Evolutionary conservation across 371 early-diverging fungal species (phyloP).

Genomic region (Mucor sp.): DNA sequence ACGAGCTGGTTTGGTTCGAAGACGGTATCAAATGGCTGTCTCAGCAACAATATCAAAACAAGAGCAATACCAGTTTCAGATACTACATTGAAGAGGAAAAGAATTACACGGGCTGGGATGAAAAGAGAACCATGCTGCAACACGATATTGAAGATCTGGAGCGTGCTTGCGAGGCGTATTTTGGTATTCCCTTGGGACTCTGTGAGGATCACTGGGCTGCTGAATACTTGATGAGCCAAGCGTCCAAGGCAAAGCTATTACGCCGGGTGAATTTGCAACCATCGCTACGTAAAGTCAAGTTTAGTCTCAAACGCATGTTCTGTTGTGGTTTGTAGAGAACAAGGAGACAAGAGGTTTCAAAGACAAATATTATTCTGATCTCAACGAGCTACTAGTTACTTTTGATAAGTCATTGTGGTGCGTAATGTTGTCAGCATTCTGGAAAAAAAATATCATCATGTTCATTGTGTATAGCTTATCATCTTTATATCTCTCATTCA

Average conservation of each 20-base stretch:
- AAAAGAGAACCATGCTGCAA: neutral
- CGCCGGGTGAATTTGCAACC: slow-evolving; percentile 3
- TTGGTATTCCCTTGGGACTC: slow-evolving; percentile 20
- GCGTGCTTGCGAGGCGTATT: slow-evolving; percentile 27
- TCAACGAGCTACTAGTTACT: neutral
- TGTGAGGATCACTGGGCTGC: slow-evolving; percentile 30
- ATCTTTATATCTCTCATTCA: neutral
- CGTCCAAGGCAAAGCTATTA: slow-evolving; percentile 11
- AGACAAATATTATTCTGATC: neutral
- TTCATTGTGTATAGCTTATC: slow-evolving; percentile 1
- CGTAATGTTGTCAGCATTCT: neutral
- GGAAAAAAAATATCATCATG: neutral
- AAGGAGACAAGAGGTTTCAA: neutral
- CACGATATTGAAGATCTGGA: slow-evolving; percentile 20
- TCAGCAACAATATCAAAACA: slow-evolving; percentile 21
- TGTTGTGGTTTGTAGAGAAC: slow-evolving; percentile 2
- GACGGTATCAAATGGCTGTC: slow-evolving; percentile 27
- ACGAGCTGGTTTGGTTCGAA: slow-evolving; percentile 24
- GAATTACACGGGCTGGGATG: slow-evolving; percentile 4
- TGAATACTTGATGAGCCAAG: slow-evolving; percentile 16
- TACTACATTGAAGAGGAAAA: slow-evolving; percentile 20
- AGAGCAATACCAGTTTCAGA: neutral
- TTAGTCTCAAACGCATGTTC: slow-evolving; percentile 2
- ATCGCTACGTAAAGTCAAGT: slow-evolving; percentile 1
- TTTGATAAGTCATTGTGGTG: neutral